phyloP scores from a whole-genome alignment of 805 yeast species.

The Metschnikowia santaceciliae region DNA sequence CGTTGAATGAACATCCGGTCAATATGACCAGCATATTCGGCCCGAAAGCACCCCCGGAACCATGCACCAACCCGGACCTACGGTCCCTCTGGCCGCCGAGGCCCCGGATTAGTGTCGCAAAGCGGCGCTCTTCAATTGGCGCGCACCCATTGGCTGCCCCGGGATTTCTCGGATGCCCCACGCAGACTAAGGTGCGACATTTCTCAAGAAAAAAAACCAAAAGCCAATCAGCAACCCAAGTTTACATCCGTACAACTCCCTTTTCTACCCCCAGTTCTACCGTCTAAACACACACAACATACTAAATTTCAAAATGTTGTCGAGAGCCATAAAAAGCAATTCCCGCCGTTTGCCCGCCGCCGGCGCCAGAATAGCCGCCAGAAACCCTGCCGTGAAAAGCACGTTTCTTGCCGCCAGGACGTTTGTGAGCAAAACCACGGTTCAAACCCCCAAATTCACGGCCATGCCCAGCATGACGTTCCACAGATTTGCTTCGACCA shows the following conservation, averaged over 20 bases:
- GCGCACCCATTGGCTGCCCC: slow-evolving; percentile 19
- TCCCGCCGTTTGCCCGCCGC: slow-evolving; percentile 25
- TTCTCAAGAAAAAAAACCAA: neutral
- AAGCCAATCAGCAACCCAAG: slow-evolving; percentile 2
- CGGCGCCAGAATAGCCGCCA: slow-evolving; percentile 6
- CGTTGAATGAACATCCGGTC: neutral
- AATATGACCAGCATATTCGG: too few species aligned
- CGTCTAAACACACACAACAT: slow-evolving; percentile 1
- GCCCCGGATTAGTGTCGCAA: neutral
- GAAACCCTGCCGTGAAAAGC: slow-evolving; percentile 9
- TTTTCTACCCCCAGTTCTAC: neutral
- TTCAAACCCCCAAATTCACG: slow-evolving; percentile 4
- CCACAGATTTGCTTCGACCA: slow-evolving; percentile 37
- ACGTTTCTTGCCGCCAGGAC: slow-evolving; percentile 20
- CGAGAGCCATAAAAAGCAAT: slow-evolving; percentile 29
- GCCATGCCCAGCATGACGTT: slow-evolving; percentile 21
- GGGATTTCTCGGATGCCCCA: slow-evolving; percentile 15
- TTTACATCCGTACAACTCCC: neutral
- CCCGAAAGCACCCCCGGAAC: neutral
- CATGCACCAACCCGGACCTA: neutral
- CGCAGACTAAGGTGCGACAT: slow-evolving; percentile 4
- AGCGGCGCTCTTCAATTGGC: slow-evolving; percentile 9
- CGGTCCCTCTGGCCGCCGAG: neutral
- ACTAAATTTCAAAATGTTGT: slow-evolving; percentile 24
- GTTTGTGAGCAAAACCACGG: slow-evolving; percentile 9